Evolutionary conservation across 805 yeast species (phyloP).

Genomic region (Myxozyma sirexii): DNA sequence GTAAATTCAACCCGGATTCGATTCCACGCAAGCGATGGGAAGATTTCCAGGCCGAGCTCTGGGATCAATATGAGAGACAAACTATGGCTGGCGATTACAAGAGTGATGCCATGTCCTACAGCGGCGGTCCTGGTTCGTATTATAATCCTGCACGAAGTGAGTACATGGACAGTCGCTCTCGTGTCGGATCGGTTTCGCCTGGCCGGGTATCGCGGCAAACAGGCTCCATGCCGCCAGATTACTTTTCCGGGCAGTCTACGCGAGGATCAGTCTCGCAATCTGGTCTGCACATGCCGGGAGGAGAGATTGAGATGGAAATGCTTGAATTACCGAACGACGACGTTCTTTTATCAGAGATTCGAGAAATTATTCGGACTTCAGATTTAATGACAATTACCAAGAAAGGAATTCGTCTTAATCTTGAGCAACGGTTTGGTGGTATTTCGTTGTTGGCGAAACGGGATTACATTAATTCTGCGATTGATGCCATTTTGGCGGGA

Average conservation of each 20-base stretch:
- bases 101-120: constrained; percentile 17
- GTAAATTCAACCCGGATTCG: constrained; percentile 57
- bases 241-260: not conserved
- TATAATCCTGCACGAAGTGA: constrained; percentile 16
- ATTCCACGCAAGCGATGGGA: constrained; percentile 61
- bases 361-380: constrained; percentile 45
- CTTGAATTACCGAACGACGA: constrained; percentile 44
- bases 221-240: not conserved
- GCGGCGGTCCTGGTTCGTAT: constrained; percentile 13
- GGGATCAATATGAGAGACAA: constrained; percentile 39
- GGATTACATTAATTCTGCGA: constrained; percentile 46
- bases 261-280: constrained; percentile 20
- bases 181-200: constrained; percentile 13
- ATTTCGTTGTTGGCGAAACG: constrained; percentile 41
- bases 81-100: constrained; percentile 18
- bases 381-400: constrained; percentile 47
- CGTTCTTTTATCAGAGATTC: constrained; percentile 43
- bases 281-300: constrained; percentile 9
- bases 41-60: constrained; percentile 57
- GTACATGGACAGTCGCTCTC: not conserved
- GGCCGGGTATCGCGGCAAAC: constrained; percentile 2
- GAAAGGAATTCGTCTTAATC: constrained; percentile 43
- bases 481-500: constrained; percentile 47
- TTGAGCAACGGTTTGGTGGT: constrained; percentile 44
- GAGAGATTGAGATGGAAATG: constrained; percentile 36